These are phyloP conservation scores for Apiotrichum sp. DNA, from an alignment of 1,284 basidiomycete species.

Conservation along the genomic window DNA sequence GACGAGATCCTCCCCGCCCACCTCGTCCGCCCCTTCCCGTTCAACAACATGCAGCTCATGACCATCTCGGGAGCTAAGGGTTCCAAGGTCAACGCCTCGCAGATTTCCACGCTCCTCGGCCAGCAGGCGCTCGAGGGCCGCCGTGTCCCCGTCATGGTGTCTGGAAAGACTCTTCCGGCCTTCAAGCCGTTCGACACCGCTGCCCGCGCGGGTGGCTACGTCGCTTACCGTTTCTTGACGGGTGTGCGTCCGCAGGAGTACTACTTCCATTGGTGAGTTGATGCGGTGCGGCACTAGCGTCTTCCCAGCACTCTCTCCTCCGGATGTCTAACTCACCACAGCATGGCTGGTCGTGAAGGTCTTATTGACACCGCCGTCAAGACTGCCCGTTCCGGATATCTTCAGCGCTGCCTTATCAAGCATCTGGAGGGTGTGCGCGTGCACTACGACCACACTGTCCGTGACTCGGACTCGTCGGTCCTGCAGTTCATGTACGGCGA, in stretches of 20 bases:
- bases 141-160: conserved; percentile 98
- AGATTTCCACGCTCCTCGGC: conserved; percentile 94
- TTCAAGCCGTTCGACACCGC: conserved; percentile 97
- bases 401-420: conserved; percentile 97
- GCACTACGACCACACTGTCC: conserved; percentile 97
- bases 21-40: conserved; percentile 85
- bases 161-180: conserved; percentile 94
- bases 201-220: conserved; percentile 97
- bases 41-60: conserved; percentile 99
- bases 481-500: conserved; percentile 98
- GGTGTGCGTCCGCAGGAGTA: conserved; percentile 98
- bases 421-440: conserved; percentile 94
- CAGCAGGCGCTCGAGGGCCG: conserved; percentile 98
- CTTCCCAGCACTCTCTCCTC: too few species aligned
- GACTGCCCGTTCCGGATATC: conserved; percentile 95
- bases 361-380: conserved; percentile 99
- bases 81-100: conserved; percentile 92
- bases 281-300: too few species aligned
- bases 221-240: conserved; percentile 98
- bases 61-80: conserved; percentile 98
- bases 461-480: conserved; percentile 86
- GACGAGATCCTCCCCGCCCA: conserved; percentile 85
- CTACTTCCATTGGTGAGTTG: conserved; percentile 73
- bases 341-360: conserved; percentile 99
- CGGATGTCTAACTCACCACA: conserved; percentile 38